Conservation (phyloP, 2,329 filamentous ascomycete species). For the Monilinia laxa region DNA sequence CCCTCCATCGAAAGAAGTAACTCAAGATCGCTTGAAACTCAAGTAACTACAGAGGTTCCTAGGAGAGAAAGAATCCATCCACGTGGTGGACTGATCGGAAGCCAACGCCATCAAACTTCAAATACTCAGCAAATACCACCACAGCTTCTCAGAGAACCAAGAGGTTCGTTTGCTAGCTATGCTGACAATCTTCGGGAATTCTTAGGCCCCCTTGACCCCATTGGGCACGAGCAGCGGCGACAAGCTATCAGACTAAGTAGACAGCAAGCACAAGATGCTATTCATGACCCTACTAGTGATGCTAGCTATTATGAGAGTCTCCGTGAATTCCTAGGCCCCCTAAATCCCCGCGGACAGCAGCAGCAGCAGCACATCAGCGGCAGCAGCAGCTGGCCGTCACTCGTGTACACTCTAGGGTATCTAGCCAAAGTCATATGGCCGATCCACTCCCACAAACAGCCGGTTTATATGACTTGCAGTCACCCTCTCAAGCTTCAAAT, state of each 20-base stretch:
- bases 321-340: background rate
- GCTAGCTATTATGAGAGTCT: background rate
- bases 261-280: background rate
- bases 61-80: background rate
- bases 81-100: background rate
- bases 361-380: background rate
- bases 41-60: fast-evolving
- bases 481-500: background rate
- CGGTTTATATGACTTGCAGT: background rate
- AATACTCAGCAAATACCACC: background rate
- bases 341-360: background rate
- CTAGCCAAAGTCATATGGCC: background rate
- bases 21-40: background rate
- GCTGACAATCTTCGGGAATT: background rate
- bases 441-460: background rate
- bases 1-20: background rate
- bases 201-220: background rate
- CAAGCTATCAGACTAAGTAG: no score
- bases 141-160: background rate
- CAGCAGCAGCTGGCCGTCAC: background rate
- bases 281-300: no score
- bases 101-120: background rate
- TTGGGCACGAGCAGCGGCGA: background rate
- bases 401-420: background rate
- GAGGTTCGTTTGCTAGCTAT: background rate